Conservation (phyloP, 2,329 filamentous ascomycete genomes). For the Hymenoscyphus occultus region DNA sequence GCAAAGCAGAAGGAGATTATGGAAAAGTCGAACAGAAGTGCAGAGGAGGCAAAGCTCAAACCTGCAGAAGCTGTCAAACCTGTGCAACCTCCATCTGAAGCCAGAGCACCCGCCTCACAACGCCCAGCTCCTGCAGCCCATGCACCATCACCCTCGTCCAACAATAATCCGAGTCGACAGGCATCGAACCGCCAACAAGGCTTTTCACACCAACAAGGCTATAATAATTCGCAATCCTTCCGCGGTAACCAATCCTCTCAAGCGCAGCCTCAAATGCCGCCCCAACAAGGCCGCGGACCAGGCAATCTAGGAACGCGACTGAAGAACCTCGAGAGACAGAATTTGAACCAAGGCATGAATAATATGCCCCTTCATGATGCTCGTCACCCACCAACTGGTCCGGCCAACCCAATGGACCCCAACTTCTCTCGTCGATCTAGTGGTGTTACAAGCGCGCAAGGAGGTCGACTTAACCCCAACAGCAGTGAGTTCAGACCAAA, state of each 20-base stretch:
- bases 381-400: constrained; percentile 71
- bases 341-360: constrained; percentile 23
- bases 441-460: constrained; percentile 49
- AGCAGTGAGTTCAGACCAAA: constrained; percentile 82
- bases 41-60: constrained; percentile 55
- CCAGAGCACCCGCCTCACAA: constrained; percentile 36
- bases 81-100: constrained; percentile 46
- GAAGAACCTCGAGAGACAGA: constrained; percentile 31
- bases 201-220: constrained; percentile 46
- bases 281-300: constrained; percentile 25
- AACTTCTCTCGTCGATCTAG: constrained; percentile 53
- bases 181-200: constrained; percentile 36
- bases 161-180: constrained; percentile 28
- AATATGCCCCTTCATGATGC: constrained; percentile 48
- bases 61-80: constrained; percentile 43
- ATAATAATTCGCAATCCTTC: constrained; percentile 39
- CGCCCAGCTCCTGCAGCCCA: constrained; percentile 47
- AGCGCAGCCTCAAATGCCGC: constrained; percentile 26
- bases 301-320: constrained; percentile 30
- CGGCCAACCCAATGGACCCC: constrained; percentile 55
- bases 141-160: constrained; percentile 35
- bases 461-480: constrained; percentile 60
- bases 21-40: constrained; percentile 77
- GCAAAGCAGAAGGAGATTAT: constrained; percentile 90
- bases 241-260: constrained; percentile 28